Evolutionary conservation across 2,329 filamentous ascomycete genomes (phyloP), one percentile per base, ranked within the genome.

Genomic region (Colletotrichum agaves): DNA sequence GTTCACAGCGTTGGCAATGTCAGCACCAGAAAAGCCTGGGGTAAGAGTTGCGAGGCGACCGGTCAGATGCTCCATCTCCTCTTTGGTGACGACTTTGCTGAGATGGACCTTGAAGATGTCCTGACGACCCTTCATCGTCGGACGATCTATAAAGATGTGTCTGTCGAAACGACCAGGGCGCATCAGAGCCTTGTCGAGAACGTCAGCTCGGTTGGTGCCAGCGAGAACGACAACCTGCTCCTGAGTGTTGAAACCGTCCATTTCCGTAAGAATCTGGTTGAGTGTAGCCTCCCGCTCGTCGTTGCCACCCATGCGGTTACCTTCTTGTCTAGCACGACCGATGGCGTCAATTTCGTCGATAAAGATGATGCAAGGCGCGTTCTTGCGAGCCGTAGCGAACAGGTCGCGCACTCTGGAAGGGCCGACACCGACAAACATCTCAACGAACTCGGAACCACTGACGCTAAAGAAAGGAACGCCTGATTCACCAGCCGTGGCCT

Each of bases 271-370:
- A 69, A 99, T 98, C 82, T 99, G 96, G 81, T 99, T 99, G 31
- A 99, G 89, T 0, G 96, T 99, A 53, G 93, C 93, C 82, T 99
- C 96, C 69, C 96, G 91, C 82, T 99, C 96, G 76, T 99, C 96
- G 76, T 98, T 98, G 69, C 96, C 96, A 43, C 92, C 91, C 66
- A 82, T 82, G 52, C 76, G 74, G 71, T 91, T 91, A 39, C 91
- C 88, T 77, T 97, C 97, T 21, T 90, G 86, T 81, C 96, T 89
- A 62, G 95, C 92, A 77, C 94, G 93, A 73, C 96, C 96, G 74
- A 99, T 98, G 65, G 96, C 96, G 78, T 99, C 96, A 74, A 99
- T 99, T 81, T 99, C 96, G 77, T 99, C 96, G 72, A 99, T 98
- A 84, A 99, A 99, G 80, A 99, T 97, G 80, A 99, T 99, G 82